Evolutionary conservation across 495 filamentous ascomycete genomes (phyloP).

Genomic region (Articulospora tetracladia): DNA sequence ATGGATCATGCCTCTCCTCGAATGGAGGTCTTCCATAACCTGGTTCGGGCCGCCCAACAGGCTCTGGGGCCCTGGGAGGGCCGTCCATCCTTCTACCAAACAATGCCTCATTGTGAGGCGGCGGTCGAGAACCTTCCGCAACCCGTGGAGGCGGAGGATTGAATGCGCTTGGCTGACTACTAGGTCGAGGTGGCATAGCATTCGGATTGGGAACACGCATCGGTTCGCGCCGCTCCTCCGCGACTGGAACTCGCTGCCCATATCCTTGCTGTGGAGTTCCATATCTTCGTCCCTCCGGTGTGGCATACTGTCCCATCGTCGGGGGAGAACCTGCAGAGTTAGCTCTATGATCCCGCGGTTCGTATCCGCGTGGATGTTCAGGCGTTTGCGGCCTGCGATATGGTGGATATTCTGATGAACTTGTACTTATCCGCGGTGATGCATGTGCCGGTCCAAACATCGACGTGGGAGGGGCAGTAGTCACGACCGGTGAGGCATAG

Average conservation of each 20-base stretch:
- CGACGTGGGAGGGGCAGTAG: slow-evolving; percentile 38
- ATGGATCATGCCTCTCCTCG: slow-evolving; percentile 21
- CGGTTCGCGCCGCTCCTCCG: slow-evolving; percentile 35
- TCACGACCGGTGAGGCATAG: slow-evolving; percentile 45
- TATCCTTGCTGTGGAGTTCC: slow-evolving; percentile 48
- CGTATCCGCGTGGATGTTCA: slow-evolving; percentile 53
- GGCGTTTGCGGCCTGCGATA: slow-evolving; percentile 73
- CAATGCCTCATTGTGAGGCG: slow-evolving; percentile 14
- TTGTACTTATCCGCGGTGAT: slow-evolving; percentile 46
- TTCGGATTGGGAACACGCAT: slow-evolving; percentile 36
- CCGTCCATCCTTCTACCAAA: slow-evolving; percentile 20
- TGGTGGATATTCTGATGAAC: slow-evolving; percentile 48
- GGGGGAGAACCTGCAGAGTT: slow-evolving; percentile 42
- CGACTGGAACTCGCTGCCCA: background rate
- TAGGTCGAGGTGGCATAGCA: slow-evolving; percentile 41
- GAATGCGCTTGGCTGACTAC: slow-evolving; percentile 47
- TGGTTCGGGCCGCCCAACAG: slow-evolving; percentile 18
- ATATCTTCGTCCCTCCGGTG: slow-evolving; percentile 51
- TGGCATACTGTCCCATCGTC: slow-evolving; percentile 37
- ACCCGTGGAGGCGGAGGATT: slow-evolving; percentile 33
- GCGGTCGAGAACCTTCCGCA: slow-evolving; percentile 29
- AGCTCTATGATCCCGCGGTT: slow-evolving; percentile 41
- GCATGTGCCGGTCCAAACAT: slow-evolving; percentile 44
- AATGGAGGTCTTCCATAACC: slow-evolving; percentile 21
- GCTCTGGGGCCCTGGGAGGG: slow-evolving; percentile 7